A percentile compares a stretch with the other conserved stretches of the same genome.
Evolutionary conservation across 768 basidiomycete species (phyloP).

Genomic region (Rhizopogon sp.): DNA sequence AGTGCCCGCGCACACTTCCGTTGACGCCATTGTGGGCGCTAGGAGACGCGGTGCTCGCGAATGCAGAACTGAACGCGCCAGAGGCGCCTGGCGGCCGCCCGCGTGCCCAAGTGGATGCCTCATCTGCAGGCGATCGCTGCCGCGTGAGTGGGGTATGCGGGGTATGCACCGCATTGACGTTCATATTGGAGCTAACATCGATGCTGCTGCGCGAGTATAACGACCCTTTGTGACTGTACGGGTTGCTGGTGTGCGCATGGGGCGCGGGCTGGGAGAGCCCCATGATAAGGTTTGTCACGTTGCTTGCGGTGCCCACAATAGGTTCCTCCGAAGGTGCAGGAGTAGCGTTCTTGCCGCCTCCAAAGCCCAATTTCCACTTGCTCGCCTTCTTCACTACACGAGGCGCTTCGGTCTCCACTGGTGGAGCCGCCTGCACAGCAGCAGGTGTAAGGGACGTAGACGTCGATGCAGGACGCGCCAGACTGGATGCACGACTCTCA

Average conservation of each 20-base stretch:
- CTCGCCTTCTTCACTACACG: conserved; percentile 63
- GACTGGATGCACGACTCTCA: conserved; percentile 19
- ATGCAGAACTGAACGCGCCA: conserved; percentile 9
- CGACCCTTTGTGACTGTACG: not conserved
- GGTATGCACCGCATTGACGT: conserved; percentile 4
- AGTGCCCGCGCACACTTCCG: conserved; percentile 1
- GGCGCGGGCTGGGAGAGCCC: conserved; percentile 47
- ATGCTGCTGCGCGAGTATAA: not conserved
- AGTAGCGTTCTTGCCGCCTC: conserved; percentile 62
- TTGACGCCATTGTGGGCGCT: conserved; percentile 15
- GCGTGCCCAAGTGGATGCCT: conserved; percentile 42
- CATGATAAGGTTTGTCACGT: conserved; percentile 74
- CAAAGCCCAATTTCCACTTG: conserved; percentile 48
- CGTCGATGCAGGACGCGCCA: conserved; percentile 31
- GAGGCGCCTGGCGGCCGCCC: conserved; percentile 35
- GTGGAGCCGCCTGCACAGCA: conserved; percentile 29
- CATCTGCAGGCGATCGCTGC: conserved; percentile 34
- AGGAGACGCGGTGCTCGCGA: conserved; percentile 14
- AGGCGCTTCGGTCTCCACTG: conserved; percentile 6
- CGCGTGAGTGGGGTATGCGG: conserved; percentile 22
- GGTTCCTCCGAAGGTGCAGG: conserved; percentile 31
- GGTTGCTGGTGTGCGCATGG: conserved; percentile 1
- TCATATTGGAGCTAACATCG: not conserved
- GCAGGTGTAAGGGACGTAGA: conserved; percentile 19
- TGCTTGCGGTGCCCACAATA: conserved; percentile 63